Base-by-base conservation (phyloP, 768 basidiomycete species). In the Naganishia kalamii region DNA sequence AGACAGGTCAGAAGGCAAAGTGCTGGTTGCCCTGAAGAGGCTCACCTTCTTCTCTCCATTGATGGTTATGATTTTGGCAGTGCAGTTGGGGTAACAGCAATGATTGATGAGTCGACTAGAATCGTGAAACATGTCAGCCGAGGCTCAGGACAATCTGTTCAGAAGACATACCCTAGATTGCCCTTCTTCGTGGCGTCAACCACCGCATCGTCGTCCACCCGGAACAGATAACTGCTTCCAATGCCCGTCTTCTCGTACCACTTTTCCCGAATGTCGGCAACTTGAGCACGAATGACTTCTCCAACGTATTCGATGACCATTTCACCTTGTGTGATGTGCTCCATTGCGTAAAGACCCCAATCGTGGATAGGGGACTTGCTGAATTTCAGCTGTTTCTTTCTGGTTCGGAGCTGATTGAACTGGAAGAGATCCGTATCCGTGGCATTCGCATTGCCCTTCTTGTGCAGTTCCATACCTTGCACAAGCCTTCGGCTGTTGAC, bases 261-360 rank as follows among this genome's bases (percentile, higher is more conserved):
- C 81, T 96, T 94, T 82, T 99, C 96, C 52, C 96, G 84, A 77
- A 92, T 91, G 71, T 98, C 96, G 29, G 96, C 96, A 12, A 97
- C 90, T 72, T 89, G 88, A 47, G 92, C 90, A 11, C 96, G 84
- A 69, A 97, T 92, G 68, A 97, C 84, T 82, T 99, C 96, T 21
- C 96, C 96, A 7, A 99, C 96, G 74, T 99, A 99, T 80, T 99
- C 96, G 79, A 98, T 97, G 32, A 99, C 94, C 92, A 99, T 97
- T 80, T 99, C 96, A 4, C 92, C 92, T 40, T 84, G 81, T 6
- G 88, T 85, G 70, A 99, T 97, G 73, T 85, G 85, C 81, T 99
- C 96, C 89, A 96, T 89, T 32, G 96, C 93, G 76, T 97, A 99
- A 73, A 99, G 76, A 4, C 96, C 96, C 89, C 94, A 99, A 71